Evolutionary conservation across 495 filamentous ascomycete genomes (phyloP), one percentile per base, ranked within the genome.

Genomic region (Hypoxylon lenormandii): DNA sequence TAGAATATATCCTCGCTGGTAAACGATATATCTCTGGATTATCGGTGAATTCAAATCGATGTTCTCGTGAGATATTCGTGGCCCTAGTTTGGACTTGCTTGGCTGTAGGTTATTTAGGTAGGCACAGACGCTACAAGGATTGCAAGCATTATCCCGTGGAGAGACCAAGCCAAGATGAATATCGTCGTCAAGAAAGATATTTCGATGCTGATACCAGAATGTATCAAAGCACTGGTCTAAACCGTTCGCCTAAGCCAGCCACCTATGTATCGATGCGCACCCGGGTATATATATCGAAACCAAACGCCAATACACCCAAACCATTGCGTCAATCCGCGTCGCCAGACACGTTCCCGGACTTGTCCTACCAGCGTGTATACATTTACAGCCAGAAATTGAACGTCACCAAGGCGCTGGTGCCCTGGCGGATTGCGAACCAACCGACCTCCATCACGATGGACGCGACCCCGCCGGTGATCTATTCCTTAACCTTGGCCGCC

Each of bases 391-490:
- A 66, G 11, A 59, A 66, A 21, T 15, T 40, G 30, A 71, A 50
- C 7, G 58, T 61, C 45, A 72, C 28, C 21, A 74, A 16, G 10
- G 52, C 60, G 26, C 28, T 5, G 42, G 61, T 65, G 45, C 64
- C 43, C 26, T 64, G 49, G 19, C 65, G 64, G 40, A 74, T 63
- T 15, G 69, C 47, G 59, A 69, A 76, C 74, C 67, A 74, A 50
- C 65, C 66, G 62, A 45, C 45, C 50, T 53, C 59, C 64, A 66
- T 69, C 58, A 70, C 36, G 54, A 58, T 64, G 65, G 60, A 60
- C 59, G 57, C 55, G 54, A 76, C 59, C 68, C 67, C 68, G 58
- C 64, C 60, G 47, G 66, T 43, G 23, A 74, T 70, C 74, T 76
- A 74, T 57, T 74, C 74, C 57, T 72, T 60, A 49, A 54, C 63